phyloP scores from a whole-genome alignment of 768 basidiomycete genomes.

The Boletus pseudo-olivaceus region DNA sequence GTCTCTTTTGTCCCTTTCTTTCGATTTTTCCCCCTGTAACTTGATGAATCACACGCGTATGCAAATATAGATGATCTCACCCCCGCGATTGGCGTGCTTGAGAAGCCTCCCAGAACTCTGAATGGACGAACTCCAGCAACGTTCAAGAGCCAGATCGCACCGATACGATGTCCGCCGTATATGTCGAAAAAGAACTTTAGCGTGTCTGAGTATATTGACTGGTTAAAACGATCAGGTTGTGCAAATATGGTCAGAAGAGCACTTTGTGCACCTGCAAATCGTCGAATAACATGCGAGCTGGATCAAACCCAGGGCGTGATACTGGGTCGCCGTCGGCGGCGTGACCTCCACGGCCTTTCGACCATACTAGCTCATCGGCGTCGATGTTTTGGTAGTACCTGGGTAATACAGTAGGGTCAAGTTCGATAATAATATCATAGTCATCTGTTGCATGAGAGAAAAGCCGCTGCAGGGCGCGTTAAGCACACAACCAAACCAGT shows the following conservation, averaged over 20 bases:
- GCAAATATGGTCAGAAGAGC: background rate
- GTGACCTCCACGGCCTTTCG: constrained; percentile 27
- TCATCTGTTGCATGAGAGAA: constrained; percentile 81
- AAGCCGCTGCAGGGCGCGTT: constrained; percentile 50
- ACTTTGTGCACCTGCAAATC: constrained; percentile 65
- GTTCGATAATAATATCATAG: constrained; percentile 81
- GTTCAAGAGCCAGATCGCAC: constrained; percentile 82
- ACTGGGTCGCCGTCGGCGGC: constrained; percentile 32
- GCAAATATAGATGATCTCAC: constrained; percentile 20
- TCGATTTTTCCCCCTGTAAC: constrained; percentile 28
- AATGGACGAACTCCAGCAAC: constrained; percentile 62
- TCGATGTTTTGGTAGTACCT: constrained; percentile 72
- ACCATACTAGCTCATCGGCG: constrained; percentile 47
- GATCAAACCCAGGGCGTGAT: constrained; percentile 75
- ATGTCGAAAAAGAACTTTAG: constrained; percentile 83
- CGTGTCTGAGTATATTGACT: constrained; percentile 73
- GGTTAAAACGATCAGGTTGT: constrained; percentile 4
- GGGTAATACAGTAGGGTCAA: constrained; percentile 61
- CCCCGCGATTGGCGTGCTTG: constrained; percentile 50
- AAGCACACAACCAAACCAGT: background rate
- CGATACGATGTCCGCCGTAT: constrained; percentile 74
- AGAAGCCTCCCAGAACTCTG: constrained; percentile 81
- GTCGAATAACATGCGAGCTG: constrained; percentile 57
- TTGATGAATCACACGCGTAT: background rate
- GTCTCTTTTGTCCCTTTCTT: constrained; percentile 49